phyloP scores from a whole-genome alignment of 2,329 filamentous ascomycete genomes.

The Xylaria sp. region DNA sequence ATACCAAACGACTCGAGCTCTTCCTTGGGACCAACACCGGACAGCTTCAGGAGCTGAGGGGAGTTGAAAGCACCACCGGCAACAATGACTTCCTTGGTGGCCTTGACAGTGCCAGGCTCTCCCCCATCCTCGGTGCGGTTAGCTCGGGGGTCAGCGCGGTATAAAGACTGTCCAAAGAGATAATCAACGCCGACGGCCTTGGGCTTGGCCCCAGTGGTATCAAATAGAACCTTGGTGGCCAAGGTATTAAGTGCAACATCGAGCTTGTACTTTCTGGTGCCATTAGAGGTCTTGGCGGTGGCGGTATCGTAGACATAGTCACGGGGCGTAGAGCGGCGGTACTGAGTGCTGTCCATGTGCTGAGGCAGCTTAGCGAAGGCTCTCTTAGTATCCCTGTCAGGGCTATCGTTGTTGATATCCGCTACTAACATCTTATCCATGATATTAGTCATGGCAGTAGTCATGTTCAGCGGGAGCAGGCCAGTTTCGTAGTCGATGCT shows the following conservation, averaged over 20 bases:
- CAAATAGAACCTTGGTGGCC: slow-evolving; percentile 59
- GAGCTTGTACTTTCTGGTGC: slow-evolving; percentile 65
- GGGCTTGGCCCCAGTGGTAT: slow-evolving; percentile 52
- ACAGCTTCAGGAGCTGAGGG: slow-evolving; percentile 64
- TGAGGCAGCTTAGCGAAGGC: slow-evolving; percentile 64
- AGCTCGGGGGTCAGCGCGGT: slow-evolving; percentile 56
- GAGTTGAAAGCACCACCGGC: slow-evolving; percentile 65
- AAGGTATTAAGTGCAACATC: slow-evolving; percentile 62
- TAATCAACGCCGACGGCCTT: slow-evolving; percentile 62
- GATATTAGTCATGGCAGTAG: slow-evolving; percentile 32
- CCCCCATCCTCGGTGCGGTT: slow-evolving; percentile 42
- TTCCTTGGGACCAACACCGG: slow-evolving; percentile 55
- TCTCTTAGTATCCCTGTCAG: slow-evolving; percentile 55
- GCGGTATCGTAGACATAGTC: slow-evolving; percentile 56
- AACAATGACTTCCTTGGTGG: slow-evolving; percentile 61
- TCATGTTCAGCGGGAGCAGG: slow-evolving; percentile 41
- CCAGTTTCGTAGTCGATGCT: slow-evolving; percentile 39
- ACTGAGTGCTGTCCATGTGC: slow-evolving; percentile 61
- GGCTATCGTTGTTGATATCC: slow-evolving; percentile 59
- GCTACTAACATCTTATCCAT: slow-evolving; percentile 51
- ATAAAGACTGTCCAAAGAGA: slow-evolving; percentile 58
- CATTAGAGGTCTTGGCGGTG: slow-evolving; percentile 52
- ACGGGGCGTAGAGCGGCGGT: slow-evolving; percentile 64
- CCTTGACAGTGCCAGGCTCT: slow-evolving; percentile 50
- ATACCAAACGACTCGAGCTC: slow-evolving; percentile 53